A percentile compares a stretch with the other conserved stretches of the same genome.
These are phyloP conservation scores for Hygrophoropsis aurantiaca DNA, from an alignment of 768 basidiomycete genomes.

Conservation along the genomic window DNA sequence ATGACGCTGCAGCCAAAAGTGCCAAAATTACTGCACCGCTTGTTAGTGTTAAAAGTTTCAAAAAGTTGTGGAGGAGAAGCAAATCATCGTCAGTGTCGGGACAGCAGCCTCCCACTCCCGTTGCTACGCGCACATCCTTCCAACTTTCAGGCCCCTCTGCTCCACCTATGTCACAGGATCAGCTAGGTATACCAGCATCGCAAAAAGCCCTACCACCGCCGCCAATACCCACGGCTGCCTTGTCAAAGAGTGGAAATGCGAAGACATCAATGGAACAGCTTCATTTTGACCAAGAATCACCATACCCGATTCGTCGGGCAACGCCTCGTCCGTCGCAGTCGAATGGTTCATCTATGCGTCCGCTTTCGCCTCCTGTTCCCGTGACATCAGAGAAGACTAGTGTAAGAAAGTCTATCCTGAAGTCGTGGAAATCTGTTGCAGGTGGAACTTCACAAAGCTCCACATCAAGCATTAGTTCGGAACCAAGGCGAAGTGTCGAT, in stretches of 20 bases:
- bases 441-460: conserved; percentile 28
- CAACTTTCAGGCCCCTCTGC: conserved; percentile 22
- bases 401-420: conserved; percentile 71
- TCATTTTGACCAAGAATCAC: conserved; percentile 73
- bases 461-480: conserved; percentile 27
- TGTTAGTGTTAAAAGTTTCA: conserved; percentile 73
- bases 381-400: conserved; percentile 40
- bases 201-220: conserved; percentile 6
- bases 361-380: conserved; percentile 9
- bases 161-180: conserved; percentile 37
- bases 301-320: conserved; percentile 49
- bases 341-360: conserved; percentile 27
- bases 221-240: conserved; percentile 22
- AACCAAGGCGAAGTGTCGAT: conserved; percentile 40
- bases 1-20: conserved; percentile 31
- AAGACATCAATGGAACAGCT: conserved; percentile 44
- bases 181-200: conserved; percentile 7
- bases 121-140: conserved; percentile 38
- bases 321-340: conserved; percentile 34
- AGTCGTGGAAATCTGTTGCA: conserved; percentile 56
- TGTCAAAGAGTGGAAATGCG: conserved; percentile 15
- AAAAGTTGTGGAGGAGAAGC: conserved; percentile 78
- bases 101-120: conserved; percentile 35
- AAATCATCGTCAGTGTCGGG: conserved; percentile 39
- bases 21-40: conserved; percentile 44